Evolutionary conservation across 2,329 filamentous ascomycete genomes (phyloP).

Genomic region (Trichoderma cornu-damae): DNA sequence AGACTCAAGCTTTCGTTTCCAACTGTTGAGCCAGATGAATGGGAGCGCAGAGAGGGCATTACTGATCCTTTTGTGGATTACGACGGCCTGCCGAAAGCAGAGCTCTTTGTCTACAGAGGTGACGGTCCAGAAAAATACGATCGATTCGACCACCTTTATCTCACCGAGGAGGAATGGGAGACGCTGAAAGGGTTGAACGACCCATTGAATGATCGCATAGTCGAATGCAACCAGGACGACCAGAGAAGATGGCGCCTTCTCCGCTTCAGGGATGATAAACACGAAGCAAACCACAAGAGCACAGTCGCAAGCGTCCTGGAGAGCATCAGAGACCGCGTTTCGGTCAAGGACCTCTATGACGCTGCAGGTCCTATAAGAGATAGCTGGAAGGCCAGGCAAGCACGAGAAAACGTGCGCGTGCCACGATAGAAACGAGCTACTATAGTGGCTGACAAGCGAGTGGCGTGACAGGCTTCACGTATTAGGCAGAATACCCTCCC

Average conservation of each 20-base stretch:
- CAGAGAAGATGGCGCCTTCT: conserved; percentile 76
- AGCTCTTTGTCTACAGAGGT: conserved; percentile 66
- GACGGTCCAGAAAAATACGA: conserved; percentile 54
- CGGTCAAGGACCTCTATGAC: conserved; percentile 70
- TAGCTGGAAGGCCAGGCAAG: conserved; percentile 67
- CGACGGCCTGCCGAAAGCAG: conserved; percentile 68
- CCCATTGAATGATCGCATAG: conserved; percentile 78
- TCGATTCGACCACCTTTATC: conserved; percentile 59
- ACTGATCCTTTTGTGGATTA: conserved; percentile 67
- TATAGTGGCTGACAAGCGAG: background rate
- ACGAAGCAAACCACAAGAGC: conserved; percentile 79
- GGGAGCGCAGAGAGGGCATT: conserved; percentile 62
- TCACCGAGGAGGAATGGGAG: conserved; percentile 79
- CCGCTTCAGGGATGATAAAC: conserved; percentile 88
- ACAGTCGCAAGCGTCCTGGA: conserved; percentile 83
- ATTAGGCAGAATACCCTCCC: background rate
- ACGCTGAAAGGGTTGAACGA: conserved; percentile 66
- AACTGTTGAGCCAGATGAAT: conserved; percentile 59
- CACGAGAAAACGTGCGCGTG: conserved; percentile 26
- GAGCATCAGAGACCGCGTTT: conserved; percentile 82
- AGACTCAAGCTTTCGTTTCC: conserved; percentile 74
- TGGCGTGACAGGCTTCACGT: background rate
- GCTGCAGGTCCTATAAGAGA: conserved; percentile 67
- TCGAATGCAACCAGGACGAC: conserved; percentile 82
- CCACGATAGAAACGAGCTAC: background rate